Evolutionary conservation across 1,139 yeast genomes (phyloP).

Genomic region (Zygosaccharomyces sapae): DNA sequence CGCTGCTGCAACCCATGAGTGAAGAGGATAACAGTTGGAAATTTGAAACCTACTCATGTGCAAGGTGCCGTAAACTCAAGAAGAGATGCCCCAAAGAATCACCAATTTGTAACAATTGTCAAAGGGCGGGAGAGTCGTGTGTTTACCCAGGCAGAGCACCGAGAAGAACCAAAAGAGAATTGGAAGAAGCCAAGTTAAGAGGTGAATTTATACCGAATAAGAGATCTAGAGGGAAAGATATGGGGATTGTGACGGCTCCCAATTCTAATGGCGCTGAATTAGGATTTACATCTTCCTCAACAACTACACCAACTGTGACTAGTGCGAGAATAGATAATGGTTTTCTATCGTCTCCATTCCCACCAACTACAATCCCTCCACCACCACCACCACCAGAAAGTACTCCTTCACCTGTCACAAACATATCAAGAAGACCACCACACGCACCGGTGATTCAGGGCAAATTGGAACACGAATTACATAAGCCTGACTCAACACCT

Average conservation of each 20-base stretch:
- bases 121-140: constrained; percentile 40
- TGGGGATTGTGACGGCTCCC: no score
- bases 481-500: constrained; percentile 26
- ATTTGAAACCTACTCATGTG: constrained; percentile 39
- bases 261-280: no score
- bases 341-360: constrained; percentile 14
- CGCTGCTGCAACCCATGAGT: neutral
- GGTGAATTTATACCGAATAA: constrained; percentile 24
- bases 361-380: neutral
- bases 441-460: constrained; percentile 9
- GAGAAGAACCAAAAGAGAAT: constrained; percentile 41
- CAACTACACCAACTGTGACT: no score
- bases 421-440: neutral
- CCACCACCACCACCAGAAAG: neutral
- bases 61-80: constrained; percentile 44
- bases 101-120: constrained; percentile 47
- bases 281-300: no score
- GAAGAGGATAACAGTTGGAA: neutral
- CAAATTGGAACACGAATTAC: constrained; percentile 17
- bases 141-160: constrained; percentile 43
- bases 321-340: neutral
- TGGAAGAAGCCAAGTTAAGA: constrained; percentile 29
- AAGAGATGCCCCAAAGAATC: constrained; percentile 46
- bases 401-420: neutral
- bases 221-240: constrained; percentile 12